phyloP scores from a whole-genome alignment of 2,329 filamentous ascomycete species.

The Alternaria panax region DNA sequence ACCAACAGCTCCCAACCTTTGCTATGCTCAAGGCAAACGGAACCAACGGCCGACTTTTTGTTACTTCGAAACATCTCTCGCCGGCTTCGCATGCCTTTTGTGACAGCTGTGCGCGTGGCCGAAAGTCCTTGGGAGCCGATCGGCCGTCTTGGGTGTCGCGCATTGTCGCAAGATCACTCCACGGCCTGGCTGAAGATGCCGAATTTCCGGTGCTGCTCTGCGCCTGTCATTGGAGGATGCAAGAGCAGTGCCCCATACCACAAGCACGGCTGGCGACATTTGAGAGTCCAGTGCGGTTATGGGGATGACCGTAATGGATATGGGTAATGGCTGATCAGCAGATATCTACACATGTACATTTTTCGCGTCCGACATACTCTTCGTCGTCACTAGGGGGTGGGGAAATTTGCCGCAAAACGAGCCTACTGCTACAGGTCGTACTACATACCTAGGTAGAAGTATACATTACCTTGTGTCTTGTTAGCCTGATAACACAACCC shows the following conservation, averaged over 20 bases:
- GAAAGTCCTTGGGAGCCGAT: constrained; percentile 14
- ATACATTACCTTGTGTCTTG: neutral
- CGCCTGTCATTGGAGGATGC: neutral
- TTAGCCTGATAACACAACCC: neutral
- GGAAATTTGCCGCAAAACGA: no score
- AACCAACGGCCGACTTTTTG: neutral
- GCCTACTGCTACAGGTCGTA: neutral
- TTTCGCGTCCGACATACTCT: neutral
- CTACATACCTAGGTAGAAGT: neutral
- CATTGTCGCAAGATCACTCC: constrained; percentile 3
- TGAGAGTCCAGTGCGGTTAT: neutral
- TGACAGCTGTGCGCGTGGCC: neutral
- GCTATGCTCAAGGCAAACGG: neutral
- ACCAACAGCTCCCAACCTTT: neutral
- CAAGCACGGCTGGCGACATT: neutral
- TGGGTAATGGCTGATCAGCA: neutral
- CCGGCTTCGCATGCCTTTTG: neutral
- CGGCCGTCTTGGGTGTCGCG: constrained; percentile 15
- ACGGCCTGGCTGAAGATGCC: neutral
- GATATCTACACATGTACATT: neutral
- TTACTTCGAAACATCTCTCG: neutral
- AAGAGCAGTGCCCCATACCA: neutral
- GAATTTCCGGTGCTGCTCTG: neutral
- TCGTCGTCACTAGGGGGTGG: neutral
- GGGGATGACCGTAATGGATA: neutral